Base-by-base conservation (phyloP, 441 rosid species). In the Aquilaria agallochum region DNA sequence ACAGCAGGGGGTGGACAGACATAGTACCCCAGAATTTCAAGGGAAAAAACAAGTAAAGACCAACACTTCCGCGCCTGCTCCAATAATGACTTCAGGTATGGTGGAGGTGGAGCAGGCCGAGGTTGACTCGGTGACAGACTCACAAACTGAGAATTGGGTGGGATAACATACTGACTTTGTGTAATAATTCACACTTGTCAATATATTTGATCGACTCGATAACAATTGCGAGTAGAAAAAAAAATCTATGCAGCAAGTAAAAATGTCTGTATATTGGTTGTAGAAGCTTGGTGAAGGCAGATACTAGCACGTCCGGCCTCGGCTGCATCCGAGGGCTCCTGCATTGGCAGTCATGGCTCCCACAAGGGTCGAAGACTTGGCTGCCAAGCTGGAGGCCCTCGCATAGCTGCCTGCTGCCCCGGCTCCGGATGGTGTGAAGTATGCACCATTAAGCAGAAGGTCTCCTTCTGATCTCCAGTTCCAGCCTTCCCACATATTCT, bases 381-480 rank as follows among this genome's bases (percentile, higher is more conserved):
- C 98, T 31, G 91, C 90, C 59, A 90, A 76, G 65, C 97, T 90
- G 11, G 98, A 93, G 30, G 98, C 98, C 53, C 98, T 83, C 52
- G 98, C 96, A n/a, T 90, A 90, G 85, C 88, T 88, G 15, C 85
- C 85, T 0, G 97, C 79, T 11, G 98, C 88, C 11, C 88, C 87
- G 7, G 88, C 92, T 15, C 98, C 98, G 3, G 98, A 93, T 20
- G 89, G 80, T 62, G 92, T 93, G 78, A 93, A 93, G 74, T 74
- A 93, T 53, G 98, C 98, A 7, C 98, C 98, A 53, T 93, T 93
- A 34, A 78, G 75, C 73, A 92, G 63, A 65, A 90, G 66, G 74
- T 92, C 98, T 55, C 98, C 98, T 74, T 89, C 96, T 32, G 98
- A 87, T 70, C 96, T 82, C 98, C 98, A 92, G 45, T 90, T 90